Base-by-base conservation (phyloP, 768 basidiomycete species). In the Thelephora aurantiotincta region DNA sequence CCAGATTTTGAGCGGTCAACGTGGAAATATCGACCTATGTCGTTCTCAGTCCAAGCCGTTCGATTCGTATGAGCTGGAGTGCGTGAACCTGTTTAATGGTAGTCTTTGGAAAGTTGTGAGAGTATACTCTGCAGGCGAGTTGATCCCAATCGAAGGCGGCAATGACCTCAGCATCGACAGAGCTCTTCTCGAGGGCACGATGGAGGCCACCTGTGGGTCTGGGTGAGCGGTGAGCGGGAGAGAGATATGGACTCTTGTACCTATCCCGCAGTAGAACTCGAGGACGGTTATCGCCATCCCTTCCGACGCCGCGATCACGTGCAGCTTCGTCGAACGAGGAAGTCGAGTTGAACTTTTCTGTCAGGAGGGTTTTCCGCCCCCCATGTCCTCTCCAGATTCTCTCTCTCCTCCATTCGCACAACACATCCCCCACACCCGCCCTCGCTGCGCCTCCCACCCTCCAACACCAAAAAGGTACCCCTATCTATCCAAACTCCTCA, bases 111-210 rank as follows among this genome's bases (percentile, higher is more conserved):
- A 77, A 64, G 60, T 88, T 87, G 16, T 71, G 68, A 16, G 62
- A 62, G 60, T 90, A 89, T 14, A 85, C 83, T 47, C 70, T 70
- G 54, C 78, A 80, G 33, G 83, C 83, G 16, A 67, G 68, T 54
- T 77, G 82, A 64, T 88, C 85, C 83, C 85, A 87, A 59, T 89
- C 87, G 57, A 80, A 86, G n/a, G 86, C 83, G 51, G 72, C 73
- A 5, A 79, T 63, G 30, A 83, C 69, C 0, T 60, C 54, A 4
- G 67, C 76, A 16, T 65, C 54, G 41, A 74, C 62, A 9, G 54
- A 57, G 54, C 77, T 78, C 45, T 74, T 69, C 41, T 63, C 56
- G 14, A 89, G 67, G 5, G 84, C 85, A 20, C 74, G 65, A 65
- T 84, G 81, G 5, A 89, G 66, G 6, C 86, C 86, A 20, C 84